Evolutionary conservation across 2,329 filamentous ascomycete species (phyloP).

Genomic region (Aureobasidium zeae): DNA sequence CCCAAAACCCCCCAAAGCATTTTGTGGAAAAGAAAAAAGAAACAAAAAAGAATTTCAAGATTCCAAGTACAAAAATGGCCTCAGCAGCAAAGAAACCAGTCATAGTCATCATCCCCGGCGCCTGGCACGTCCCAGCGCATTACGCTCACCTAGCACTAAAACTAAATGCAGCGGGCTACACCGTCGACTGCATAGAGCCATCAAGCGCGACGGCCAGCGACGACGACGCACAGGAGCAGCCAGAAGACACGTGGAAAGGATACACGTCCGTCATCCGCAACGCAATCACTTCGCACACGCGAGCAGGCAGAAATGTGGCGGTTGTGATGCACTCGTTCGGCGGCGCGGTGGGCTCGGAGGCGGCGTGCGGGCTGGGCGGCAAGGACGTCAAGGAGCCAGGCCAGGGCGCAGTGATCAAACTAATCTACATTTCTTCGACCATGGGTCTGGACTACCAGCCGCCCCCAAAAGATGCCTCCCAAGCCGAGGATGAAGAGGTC

Average conservation of each 20-base stretch:
- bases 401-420: constrained; percentile 20
- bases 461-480: too few relatives aligned
- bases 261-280: constrained; percentile 10
- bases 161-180: constrained; percentile 22
- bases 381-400: background rate
- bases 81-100: constrained; percentile 10
- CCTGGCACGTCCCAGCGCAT: constrained; percentile 22
- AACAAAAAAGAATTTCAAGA: background rate
- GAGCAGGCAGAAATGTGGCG: constrained; percentile 23
- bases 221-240: background rate
- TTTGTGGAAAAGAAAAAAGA: background rate
- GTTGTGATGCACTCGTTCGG: constrained; percentile 27
- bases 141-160: constrained; percentile 19
- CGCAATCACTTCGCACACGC: constrained; percentile 22
- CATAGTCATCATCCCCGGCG: constrained; percentile 25
- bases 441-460: too few relatives aligned
- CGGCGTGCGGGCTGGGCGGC: constrained; percentile 21
- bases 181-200: constrained; percentile 10
- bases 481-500: too few relatives aligned
- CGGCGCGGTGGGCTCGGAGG: constrained; percentile 23
- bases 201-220: constrained; percentile 3
- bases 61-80: background rate
- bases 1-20: background rate
- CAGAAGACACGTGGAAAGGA: background rate
- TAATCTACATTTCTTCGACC: constrained; percentile 23